phyloP scores from a whole-genome alignment of 2,329 filamentous ascomycete species.

The Hypoxylon sp. region DNA sequence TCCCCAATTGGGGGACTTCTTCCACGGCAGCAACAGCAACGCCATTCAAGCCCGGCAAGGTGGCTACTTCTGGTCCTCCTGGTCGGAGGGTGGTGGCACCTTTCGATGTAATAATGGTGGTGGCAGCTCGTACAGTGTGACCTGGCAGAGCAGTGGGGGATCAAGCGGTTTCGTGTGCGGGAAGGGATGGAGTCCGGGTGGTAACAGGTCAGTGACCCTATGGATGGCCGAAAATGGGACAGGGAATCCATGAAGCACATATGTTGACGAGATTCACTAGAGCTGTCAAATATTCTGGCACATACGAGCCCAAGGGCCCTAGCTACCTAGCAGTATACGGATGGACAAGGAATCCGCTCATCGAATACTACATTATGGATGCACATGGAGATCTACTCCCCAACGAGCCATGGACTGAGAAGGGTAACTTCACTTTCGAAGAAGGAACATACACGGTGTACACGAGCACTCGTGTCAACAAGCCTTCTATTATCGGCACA shows the following conservation, averaged over 20 bases:
- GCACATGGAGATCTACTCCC: conserved; percentile 65
- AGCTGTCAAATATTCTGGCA: conserved; percentile 56
- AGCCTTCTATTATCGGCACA: conserved; percentile 68
- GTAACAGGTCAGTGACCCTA: conserved; percentile 29
- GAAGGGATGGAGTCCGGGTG: conserved; percentile 42
- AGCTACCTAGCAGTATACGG: conserved; percentile 71
- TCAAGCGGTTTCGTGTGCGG: conserved; percentile 42
- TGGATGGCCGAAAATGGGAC: background rate
- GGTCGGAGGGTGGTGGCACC: conserved; percentile 44
- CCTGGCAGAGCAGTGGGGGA: conserved; percentile 39
- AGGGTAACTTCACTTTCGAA: conserved; percentile 66
- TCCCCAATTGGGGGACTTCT: conserved; percentile 40
- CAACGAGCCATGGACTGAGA: conserved; percentile 61
- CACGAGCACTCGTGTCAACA: conserved; percentile 63
- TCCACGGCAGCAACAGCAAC: conserved; percentile 42
- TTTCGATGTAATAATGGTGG: conserved; percentile 40
- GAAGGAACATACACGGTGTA: conserved; percentile 69
- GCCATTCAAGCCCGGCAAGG: conserved; percentile 43
- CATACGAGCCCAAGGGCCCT: conserved; percentile 57
- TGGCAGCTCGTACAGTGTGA: conserved; percentile 38
- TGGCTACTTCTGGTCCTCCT: conserved; percentile 51
- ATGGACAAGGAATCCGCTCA: conserved; percentile 57
- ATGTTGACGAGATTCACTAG: conserved; percentile 41
- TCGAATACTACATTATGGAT: conserved; percentile 73
- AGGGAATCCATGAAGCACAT: background rate